Evolutionary conservation across 2,329 filamentous ascomycete species (phyloP).

Genomic region (Ophiosphaerella herpotricha): DNA sequence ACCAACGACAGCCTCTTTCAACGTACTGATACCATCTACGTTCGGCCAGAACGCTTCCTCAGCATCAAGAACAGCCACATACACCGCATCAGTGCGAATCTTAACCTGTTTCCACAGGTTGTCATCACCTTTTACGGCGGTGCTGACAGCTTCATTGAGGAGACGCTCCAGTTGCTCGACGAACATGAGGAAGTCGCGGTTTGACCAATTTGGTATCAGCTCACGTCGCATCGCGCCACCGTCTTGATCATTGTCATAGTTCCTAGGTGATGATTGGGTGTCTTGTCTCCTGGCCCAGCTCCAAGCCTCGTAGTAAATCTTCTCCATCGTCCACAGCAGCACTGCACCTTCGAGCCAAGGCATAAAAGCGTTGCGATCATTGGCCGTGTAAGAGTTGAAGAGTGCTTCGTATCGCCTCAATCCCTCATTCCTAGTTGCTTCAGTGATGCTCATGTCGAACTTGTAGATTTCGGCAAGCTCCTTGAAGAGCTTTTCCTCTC

Average conservation of each 20-base stretch:
- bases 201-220: conserved; percentile 73
- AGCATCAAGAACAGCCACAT: conserved; percentile 35
- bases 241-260: conserved; percentile 58
- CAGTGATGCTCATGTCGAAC: conserved; percentile 22
- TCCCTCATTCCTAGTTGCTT: conserved; percentile 28
- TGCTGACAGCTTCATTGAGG: conserved; percentile 54
- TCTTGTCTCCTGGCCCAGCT: conserved; percentile 36
- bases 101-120: conserved; percentile 25
- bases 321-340: conserved; percentile 42
- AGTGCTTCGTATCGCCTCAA: conserved; percentile 37
- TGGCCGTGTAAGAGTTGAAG: conserved; percentile 18
- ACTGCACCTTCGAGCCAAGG: conserved; percentile 42
- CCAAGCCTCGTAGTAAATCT: conserved; percentile 43
- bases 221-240: conserved; percentile 66
- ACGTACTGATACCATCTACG: conserved; percentile 8
- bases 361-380: conserved; percentile 18
- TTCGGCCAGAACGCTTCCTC: conserved; percentile 43
- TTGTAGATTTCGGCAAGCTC: conserved; percentile 36
- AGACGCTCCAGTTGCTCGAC: conserved; percentile 60
- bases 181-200: conserved; percentile 63
- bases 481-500: conserved; percentile 37
- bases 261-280: conserved; percentile 19
- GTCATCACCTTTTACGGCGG: conserved; percentile 25
- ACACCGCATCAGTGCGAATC: conserved; percentile 26
- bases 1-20: conserved; percentile 5